Conservation (phyloP, 345 rosid species). For the Boechera divaricarpa region DNA sequence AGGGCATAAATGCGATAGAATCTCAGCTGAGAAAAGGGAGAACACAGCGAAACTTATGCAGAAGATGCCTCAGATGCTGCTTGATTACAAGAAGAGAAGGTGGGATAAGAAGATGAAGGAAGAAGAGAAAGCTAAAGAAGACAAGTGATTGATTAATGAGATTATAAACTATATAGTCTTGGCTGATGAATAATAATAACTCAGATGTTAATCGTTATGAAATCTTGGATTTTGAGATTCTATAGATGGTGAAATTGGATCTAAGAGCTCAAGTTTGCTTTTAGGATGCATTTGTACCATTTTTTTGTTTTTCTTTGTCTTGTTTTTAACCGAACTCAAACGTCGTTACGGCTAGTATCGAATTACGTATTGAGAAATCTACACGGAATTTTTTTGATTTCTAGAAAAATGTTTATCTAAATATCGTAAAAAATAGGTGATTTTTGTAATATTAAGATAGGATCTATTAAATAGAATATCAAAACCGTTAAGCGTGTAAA, state of each 20-base stretch:
- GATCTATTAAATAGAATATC: background rate
- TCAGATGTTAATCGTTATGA: constrained; percentile 14
- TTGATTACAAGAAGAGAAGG: constrained; percentile 87
- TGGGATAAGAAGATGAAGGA: constrained; percentile 98
- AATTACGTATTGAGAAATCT: no score
- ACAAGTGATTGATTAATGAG: constrained; percentile 25
- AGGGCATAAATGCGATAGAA: constrained; percentile 84
- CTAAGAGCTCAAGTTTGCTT: no score
- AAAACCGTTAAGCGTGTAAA: background rate
- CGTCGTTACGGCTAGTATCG: no score
- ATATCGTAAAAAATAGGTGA: background rate
- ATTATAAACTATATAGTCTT: background rate
- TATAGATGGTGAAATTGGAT: no score
- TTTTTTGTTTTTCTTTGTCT: no score
- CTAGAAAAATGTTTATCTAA: no score
- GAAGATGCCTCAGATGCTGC: constrained; percentile 86
- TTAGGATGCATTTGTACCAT: no score
- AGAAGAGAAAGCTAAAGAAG: constrained; percentile 72
- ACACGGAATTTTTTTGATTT: no score
- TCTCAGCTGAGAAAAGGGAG: constrained; percentile 80
- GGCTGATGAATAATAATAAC: constrained; percentile 28
- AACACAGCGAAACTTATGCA: constrained; percentile 84
- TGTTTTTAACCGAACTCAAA: no score
- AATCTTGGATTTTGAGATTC: background rate
- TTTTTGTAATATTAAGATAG: background rate